phyloP scores from a whole-genome alignment of 257 asterid genomes.

The Solanum infundibuliforme region DNA sequence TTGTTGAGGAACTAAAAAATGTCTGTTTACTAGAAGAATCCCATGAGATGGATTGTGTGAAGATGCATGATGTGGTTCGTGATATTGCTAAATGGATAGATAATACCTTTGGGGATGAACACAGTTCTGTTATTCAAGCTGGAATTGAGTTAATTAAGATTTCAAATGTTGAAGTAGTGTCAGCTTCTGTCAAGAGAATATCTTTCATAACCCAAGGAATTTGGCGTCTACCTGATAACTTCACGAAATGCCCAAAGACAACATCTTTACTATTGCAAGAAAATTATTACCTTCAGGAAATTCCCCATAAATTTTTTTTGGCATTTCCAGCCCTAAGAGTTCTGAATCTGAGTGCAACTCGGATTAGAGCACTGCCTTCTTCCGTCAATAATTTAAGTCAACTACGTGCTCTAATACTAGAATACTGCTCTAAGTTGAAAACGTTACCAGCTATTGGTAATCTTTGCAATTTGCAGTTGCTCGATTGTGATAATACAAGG shows the following conservation, averaged over 20 bases:
- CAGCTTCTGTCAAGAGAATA: too few relatives aligned
- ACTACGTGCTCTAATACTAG: slow-evolving; percentile 9
- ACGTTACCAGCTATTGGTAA: too few relatives aligned
- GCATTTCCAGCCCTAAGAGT: background rate
- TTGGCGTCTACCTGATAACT: accelerated
- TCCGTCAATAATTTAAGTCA: slow-evolving; percentile 1
- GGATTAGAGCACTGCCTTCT: background rate
- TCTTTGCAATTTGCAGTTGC: too few relatives aligned
- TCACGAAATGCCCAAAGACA: background rate
- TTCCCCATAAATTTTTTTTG: background rate
- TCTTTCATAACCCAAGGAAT: too few relatives aligned
- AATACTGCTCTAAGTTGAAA: accelerated
- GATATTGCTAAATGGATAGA: background rate
- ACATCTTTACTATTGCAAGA: slow-evolving; percentile 9
- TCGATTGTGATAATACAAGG: too few relatives aligned
- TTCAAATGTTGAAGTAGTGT: too few relatives aligned
- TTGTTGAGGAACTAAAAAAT: slow-evolving; percentile 5
- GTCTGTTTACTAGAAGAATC: background rate
- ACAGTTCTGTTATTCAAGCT: too few relatives aligned
- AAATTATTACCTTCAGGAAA: background rate
- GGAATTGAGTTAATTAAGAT: too few relatives aligned
- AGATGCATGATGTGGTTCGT: slow-evolving; percentile 17
- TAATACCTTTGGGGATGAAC: too few relatives aligned
- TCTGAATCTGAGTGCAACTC: background rate
- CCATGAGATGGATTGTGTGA: background rate